These are phyloP conservation scores for Cercospora beticola DNA, from an alignment of 2,329 filamentous ascomycete genomes.

Conservation along the genomic window DNA sequence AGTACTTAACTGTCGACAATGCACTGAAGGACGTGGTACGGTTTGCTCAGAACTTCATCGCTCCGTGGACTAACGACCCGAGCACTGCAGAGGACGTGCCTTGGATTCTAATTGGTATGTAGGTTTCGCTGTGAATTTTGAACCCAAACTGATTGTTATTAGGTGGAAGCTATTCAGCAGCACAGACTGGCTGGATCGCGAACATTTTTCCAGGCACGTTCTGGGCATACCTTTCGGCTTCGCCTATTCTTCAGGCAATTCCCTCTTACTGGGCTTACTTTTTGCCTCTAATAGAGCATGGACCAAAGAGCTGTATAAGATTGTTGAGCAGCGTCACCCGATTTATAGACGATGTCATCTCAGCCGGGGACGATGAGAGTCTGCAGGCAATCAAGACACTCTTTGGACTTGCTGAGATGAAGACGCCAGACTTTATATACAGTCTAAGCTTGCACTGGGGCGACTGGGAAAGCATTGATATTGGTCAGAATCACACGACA, in stretches of 20 bases:
- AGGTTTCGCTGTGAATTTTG: background rate
- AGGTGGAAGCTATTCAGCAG: background rate
- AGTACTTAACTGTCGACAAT: constrained; percentile 55
- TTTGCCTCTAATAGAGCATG: background rate
- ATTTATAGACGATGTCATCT: background rate
- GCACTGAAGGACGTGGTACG: constrained; percentile 53
- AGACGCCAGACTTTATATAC: background rate
- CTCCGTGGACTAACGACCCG: background rate
- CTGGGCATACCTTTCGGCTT: background rate
- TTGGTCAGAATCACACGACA: background rate
- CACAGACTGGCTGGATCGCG: background rate
- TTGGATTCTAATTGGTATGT: background rate
- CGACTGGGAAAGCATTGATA: background rate
- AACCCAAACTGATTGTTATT: background rate
- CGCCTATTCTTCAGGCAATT: background rate
- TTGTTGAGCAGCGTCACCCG: background rate
- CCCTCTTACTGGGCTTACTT: background rate
- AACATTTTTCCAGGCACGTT: background rate
- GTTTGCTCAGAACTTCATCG: background rate
- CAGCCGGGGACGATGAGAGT: background rate
- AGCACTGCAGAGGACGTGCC: background rate
- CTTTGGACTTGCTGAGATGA: background rate
- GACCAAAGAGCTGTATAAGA: background rate
- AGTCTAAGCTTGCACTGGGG: background rate
- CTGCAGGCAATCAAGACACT: background rate